A percentile compares a stretch with the other conserved stretches of the same genome.
Conservation (phyloP, 331 rosid species). For the Quercus lobata region DNA sequence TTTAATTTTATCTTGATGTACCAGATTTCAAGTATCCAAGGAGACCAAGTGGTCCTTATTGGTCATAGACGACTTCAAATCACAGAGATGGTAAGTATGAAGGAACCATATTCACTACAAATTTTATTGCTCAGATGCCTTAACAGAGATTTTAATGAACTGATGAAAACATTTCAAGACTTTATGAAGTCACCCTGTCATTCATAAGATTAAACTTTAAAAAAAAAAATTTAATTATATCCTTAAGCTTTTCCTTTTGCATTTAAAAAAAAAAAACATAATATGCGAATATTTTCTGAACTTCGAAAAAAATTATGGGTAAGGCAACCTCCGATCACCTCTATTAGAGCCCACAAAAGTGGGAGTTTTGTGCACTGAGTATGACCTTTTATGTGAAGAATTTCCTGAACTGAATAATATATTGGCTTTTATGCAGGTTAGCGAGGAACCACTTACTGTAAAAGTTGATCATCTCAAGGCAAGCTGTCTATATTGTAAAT, state of each 20-base stretch:
- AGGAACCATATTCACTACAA: conserved; percentile 21
- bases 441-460: conserved; percentile 93
- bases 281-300: neutral
- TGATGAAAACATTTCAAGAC: conserved; percentile 2
- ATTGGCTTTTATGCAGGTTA: conserved; percentile 52
- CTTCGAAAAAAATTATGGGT: no score
- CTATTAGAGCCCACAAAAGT: no score
- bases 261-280: no score
- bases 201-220: neutral
- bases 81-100: conserved; percentile 81
- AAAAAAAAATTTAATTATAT: neutral
- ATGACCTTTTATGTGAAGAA: no score
- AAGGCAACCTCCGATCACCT: no score
- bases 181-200: neutral
- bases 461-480: conserved; percentile 99
- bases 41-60: conserved; percentile 88
- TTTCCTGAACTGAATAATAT: conserved; percentile 15
- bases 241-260: neutral
- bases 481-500: conserved; percentile 16
- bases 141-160: neutral
- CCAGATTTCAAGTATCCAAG: conserved; percentile 96
- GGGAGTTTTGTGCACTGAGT: no score
- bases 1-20: conserved; percentile 8
- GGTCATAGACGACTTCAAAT: conserved; percentile 93
- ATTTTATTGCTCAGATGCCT: conserved; percentile 9